Evolutionary conservation across 768 basidiomycete genomes (phyloP), one percentile per base, ranked within the genome.

Genomic region (Brasilioporus rufonigricans): DNA sequence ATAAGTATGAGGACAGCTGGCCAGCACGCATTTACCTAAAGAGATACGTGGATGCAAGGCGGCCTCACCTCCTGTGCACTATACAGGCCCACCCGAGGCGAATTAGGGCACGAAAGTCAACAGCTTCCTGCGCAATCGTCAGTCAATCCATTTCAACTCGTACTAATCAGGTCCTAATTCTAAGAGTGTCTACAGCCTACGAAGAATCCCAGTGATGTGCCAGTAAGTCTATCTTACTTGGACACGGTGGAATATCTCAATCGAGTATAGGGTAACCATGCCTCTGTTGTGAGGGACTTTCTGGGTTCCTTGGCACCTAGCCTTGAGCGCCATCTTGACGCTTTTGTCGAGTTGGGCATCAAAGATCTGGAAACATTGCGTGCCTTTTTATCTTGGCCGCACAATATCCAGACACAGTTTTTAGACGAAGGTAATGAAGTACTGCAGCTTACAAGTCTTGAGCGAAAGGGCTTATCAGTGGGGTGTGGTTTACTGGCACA

Each of bases 361-460:
- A 60, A 61, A 40, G 60, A 67, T 27, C 33, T 52, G 54, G 39
- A 46, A 40, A 65, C 61, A 7, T 53, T 69, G 36, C 43, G 45
- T 13, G 61, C 55, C 27, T 64, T 71, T 50, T n/a, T 66, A 18
- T 53, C 54, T 16, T 70, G 68, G 66, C 59, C 61, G 6, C 57
- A 55, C 27, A 38, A 10, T 4, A 29, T 32, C 1, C 65, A 61
- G 35, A n/a, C 48, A 2, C 47, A 57, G 27, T 64, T 65, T 44
- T 35, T 71, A 21, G 51, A 60, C 18, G 59, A 61, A 13, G 43
- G 35, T 5, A 50, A 48, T 18, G 43, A 1, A 9, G 33, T 44
- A 6, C 45, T 71, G 19, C 55, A 41, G 4, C 55, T 67, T n/a
- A 65, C 67, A 14, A 48, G 48, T 12, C 57, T 69, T 8, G 67